Conservation (phyloP, 371 early-diverging fungal genomes). For the Actinomortierella wolfii region DNA sequence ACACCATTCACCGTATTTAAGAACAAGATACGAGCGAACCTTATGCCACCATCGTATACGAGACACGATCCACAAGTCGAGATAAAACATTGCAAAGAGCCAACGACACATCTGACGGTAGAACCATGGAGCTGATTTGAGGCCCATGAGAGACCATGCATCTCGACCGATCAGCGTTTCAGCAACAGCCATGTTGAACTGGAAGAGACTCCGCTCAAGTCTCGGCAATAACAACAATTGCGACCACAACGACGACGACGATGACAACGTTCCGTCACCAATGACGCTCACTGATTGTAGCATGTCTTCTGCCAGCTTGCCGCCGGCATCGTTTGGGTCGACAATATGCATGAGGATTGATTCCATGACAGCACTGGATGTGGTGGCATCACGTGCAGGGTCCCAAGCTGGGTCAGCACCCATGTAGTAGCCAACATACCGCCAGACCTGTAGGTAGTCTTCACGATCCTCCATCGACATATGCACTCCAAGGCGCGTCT, state of each 20-base stretch:
- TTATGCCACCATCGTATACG: constrained; percentile 15
- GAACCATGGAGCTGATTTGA: constrained; percentile 1
- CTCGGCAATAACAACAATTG: neutral
- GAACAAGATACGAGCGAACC: neutral
- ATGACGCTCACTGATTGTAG: constrained; percentile 3
- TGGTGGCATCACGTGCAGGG: neutral
- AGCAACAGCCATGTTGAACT: constrained; percentile 21
- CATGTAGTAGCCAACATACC: constrained; percentile 29
- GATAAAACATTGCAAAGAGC: neutral
- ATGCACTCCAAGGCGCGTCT: constrained; percentile 9
- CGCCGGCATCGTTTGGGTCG: constrained; percentile 10
- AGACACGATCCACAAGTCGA: constrained; percentile 17
- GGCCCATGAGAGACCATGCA: constrained; percentile 17
- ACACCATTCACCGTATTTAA: too few relatives aligned
- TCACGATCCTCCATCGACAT: constrained; percentile 22
- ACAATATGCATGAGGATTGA: constrained; percentile 18
- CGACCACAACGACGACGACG: too few relatives aligned
- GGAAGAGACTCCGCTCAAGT: constrained; percentile 16
- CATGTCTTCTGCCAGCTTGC: constrained; percentile 3
- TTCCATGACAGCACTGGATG: constrained; percentile 15
- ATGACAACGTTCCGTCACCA: too few relatives aligned
- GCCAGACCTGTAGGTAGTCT: constrained; percentile 35
- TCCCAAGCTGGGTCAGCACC: constrained; percentile 23
- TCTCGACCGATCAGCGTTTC: constrained; percentile 14
- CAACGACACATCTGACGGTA: constrained; percentile 4